Conservation (phyloP, 2,329 filamentous ascomycete species). For the Neonectria sp. region DNA sequence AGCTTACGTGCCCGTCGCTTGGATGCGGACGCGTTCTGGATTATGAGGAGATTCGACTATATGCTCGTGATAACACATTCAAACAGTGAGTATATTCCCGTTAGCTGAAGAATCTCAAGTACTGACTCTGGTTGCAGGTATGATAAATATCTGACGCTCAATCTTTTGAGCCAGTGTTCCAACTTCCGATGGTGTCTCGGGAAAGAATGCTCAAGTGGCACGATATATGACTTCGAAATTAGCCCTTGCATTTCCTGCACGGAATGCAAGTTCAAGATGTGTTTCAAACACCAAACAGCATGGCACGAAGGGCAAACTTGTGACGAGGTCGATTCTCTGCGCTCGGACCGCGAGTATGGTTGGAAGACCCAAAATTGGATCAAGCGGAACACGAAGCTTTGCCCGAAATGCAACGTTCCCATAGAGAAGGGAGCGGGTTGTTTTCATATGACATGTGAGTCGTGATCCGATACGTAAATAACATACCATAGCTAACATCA, state of each 20-base stretch:
- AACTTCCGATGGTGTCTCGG: slow-evolving; percentile 1
- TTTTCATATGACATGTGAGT: neutral
- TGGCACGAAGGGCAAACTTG: neutral
- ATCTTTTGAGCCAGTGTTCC: neutral
- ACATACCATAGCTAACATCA: too few species aligned
- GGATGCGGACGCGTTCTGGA: neutral
- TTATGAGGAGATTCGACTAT: neutral
- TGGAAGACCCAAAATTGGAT: neutral
- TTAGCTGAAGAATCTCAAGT: neutral
- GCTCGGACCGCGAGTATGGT: neutral
- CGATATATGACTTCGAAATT: neutral
- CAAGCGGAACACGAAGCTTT: neutral
- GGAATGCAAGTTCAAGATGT: neutral
- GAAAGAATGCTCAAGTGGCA: neutral
- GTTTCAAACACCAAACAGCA: neutral
- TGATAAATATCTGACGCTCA: neutral
- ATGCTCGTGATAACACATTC: neutral
- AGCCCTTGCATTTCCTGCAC: neutral
- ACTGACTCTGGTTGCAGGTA: neutral
- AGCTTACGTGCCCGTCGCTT: neutral
- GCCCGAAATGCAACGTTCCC: neutral
- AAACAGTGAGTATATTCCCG: neutral
- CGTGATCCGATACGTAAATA: too few species aligned
- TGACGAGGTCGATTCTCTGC: neutral
- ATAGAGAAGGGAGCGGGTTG: neutral